A percentile compares a stretch with the other conserved stretches of the same genome.
Conservation (phyloP, 1,284 basidiomycete genomes). For the Naganishia albida region DNA sequence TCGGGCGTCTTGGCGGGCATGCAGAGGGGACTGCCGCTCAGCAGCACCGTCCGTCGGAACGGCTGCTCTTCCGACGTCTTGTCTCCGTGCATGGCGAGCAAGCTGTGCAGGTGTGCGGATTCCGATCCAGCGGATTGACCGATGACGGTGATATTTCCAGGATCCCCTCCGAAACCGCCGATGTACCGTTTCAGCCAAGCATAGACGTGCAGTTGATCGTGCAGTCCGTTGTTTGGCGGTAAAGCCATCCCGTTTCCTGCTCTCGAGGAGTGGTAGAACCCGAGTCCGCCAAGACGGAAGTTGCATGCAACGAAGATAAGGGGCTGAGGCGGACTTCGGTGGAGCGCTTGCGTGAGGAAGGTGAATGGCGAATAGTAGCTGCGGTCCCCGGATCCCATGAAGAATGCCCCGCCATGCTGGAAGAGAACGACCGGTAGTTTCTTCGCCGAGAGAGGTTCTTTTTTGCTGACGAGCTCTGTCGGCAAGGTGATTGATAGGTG, state of each 20-base stretch:
- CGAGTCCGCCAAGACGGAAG: conserved; percentile 22
- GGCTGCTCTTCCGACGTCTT: neutral
- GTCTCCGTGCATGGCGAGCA: conserved; percentile 2
- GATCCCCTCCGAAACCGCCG: conserved; percentile 25
- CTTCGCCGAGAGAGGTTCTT: neutral
- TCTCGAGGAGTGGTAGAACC: conserved; percentile 19
- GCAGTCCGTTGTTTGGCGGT: conserved; percentile 26
- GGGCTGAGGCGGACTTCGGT: conserved; percentile 12
- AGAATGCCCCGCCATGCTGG: conserved; percentile 29
- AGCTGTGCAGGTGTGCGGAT: conserved; percentile 11
- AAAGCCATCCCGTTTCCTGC: neutral
- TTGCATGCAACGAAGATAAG: conserved; percentile 23
- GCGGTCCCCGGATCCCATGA: conserved; percentile 23
- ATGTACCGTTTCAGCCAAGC: conserved; percentile 14
- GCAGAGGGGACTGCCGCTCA: conserved; percentile 25
- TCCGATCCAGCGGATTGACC: conserved; percentile 26
- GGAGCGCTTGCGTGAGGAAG: conserved; percentile 8
- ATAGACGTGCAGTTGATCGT: conserved; percentile 20
- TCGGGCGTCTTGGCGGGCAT: conserved; percentile 28
- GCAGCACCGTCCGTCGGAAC: conserved; percentile 18
- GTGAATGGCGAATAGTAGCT: conserved; percentile 27
- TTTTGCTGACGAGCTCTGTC: neutral
- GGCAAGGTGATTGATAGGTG: conserved; percentile 22
- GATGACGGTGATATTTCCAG: conserved; percentile 21
- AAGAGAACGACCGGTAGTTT: conserved; percentile 23